A percentile compares a stretch with the other conserved stretches of the same genome.
phyloP scores from a whole-genome alignment of 2,329 filamentous ascomycete species.

The Sordariomycetes sp. region DNA sequence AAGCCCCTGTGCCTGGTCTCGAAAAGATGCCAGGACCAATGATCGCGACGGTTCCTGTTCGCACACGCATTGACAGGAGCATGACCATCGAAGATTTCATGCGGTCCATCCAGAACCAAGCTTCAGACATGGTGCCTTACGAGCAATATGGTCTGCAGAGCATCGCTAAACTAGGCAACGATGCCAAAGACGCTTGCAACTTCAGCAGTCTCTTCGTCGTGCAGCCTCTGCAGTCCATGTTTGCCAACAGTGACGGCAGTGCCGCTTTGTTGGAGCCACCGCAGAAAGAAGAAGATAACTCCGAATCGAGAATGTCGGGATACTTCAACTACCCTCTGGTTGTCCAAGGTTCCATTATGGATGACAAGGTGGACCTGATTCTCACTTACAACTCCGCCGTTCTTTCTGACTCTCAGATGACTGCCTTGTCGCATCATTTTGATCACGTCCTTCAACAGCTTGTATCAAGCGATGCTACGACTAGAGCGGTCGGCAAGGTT shows the following conservation, averaged over 20 bases:
- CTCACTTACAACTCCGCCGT: background rate
- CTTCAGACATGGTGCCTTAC: constrained; percentile 11
- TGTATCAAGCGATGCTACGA: background rate
- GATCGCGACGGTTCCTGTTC: constrained; percentile 10
- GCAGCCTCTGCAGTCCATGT: too few species aligned
- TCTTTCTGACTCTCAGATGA: background rate
- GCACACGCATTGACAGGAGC: constrained; percentile 5
- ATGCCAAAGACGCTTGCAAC: constrained; percentile 4
- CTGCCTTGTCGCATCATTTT: background rate
- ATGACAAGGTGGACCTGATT: background rate
- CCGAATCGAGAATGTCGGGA: background rate
- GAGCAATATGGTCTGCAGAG: constrained; percentile 12
- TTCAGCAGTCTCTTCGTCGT: constrained; percentile 3
- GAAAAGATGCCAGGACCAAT: constrained; percentile 8
- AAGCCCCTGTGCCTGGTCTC: constrained; percentile 9
- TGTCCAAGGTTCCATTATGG: background rate
- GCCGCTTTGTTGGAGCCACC: background rate
- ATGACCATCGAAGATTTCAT: constrained; percentile 6
- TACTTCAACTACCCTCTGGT: constrained; percentile 1
- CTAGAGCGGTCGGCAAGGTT: background rate
- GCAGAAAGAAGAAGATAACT: background rate
- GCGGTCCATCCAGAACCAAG: constrained; percentile 8
- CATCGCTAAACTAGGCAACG: constrained; percentile 7
- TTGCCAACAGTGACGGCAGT: background rate
- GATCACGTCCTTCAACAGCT: background rate